Percentiles rank a stretch among this genome's conserved stretches.
These are phyloP conservation scores for Hippophae tibetana DNA, from an alignment of 306 rosid species.

Conservation along the genomic window DNA sequence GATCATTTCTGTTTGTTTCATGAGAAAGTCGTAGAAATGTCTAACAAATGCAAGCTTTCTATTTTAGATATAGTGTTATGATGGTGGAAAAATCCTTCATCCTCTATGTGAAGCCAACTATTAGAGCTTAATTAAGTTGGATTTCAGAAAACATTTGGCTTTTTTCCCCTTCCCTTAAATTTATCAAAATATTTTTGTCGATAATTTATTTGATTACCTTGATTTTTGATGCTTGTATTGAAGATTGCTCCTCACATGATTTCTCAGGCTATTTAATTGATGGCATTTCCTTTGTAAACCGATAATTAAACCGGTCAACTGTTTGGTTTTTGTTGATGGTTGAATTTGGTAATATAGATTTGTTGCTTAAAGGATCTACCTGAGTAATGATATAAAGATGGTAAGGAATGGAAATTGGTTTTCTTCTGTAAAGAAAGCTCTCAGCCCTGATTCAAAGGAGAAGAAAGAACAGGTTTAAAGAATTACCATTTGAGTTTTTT, in stretches of 20 bases:
- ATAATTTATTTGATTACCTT: not conserved
- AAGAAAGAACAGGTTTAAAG: constrained; percentile 48
- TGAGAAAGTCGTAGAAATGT: constrained; percentile 11
- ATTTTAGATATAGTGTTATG: constrained; percentile 7
- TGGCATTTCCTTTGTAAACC: not conserved
- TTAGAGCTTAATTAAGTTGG: constrained; percentile 8
- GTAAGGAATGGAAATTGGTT: constrained; percentile 94
- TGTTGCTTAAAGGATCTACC: constrained; percentile 24
- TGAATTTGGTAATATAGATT: constrained; percentile 18
- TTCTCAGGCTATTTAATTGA: not conserved
- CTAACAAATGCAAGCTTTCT: constrained; percentile 3
- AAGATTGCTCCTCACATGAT: not conserved
- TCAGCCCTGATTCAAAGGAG: constrained; percentile 87
- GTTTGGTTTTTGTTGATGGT: constrained; percentile 15
- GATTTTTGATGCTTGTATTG: not conserved
- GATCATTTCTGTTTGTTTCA: constrained; percentile 3
- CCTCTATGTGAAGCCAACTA: constrained; percentile 2
- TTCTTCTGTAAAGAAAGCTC: constrained; percentile 87
- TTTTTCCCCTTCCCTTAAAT: not conserved
- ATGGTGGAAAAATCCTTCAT: constrained; percentile 5
- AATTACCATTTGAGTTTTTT: constrained; percentile 1
- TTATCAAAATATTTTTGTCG: not conserved
- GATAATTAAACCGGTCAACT: not conserved
- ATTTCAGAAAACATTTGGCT: not conserved
- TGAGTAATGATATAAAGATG: constrained; percentile 77